Evolutionary conservation across 139 green algal species (phyloP), one percentile per base, ranked within the genome.

Genomic region (Closterium sp.): DNA sequence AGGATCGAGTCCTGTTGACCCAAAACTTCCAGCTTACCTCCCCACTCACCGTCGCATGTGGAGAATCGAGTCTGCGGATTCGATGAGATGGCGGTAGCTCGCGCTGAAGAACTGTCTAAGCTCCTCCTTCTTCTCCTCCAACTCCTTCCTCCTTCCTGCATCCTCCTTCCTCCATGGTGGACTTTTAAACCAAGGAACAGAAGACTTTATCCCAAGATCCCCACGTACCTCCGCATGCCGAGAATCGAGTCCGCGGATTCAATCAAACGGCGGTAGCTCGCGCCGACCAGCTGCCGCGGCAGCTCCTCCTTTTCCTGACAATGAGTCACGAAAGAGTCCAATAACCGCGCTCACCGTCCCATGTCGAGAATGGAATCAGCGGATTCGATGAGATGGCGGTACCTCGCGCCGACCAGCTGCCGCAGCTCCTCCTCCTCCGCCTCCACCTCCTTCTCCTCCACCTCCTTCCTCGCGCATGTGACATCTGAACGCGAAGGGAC

Each of bases 361-460:
- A 1, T 98, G 38, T 66, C 38, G 4, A 87, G 88, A 25, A 99
- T 98, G 33, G 96, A 98, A 95, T 99, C 97, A 0, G 97, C 96
- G 64, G 95, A 98, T 69, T 97, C 96, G 76, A 99, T 99, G 23
- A 99, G 94, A 87, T 99, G 97, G 38, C 69, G 34, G 94, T 99
- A 99, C 0, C 97, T 98, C 35, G 97, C 95, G 0, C 97, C 97
- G 12, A 99, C 96, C 10, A 98, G 93, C 86, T 97, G 94, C 0
- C 97, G 95, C n/a, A 99, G 95, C 92, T 98, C 95, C 36, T 95
- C 87, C 88, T 98, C 97, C 92, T 98, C 99, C 66, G 97, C 96
- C 81, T 98, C 96, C 19, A 99, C 97, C 76, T 99, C 97, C 92
- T 98, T 99, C 66, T 97, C 96, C 81, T 98, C 96, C 19, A 99